A percentile compares a stretch with the other conserved stretches of the same genome.
phyloP scores from a whole-genome alignment of 176 grass and related monocot genomes.

The Raddia guianensis region DNA sequence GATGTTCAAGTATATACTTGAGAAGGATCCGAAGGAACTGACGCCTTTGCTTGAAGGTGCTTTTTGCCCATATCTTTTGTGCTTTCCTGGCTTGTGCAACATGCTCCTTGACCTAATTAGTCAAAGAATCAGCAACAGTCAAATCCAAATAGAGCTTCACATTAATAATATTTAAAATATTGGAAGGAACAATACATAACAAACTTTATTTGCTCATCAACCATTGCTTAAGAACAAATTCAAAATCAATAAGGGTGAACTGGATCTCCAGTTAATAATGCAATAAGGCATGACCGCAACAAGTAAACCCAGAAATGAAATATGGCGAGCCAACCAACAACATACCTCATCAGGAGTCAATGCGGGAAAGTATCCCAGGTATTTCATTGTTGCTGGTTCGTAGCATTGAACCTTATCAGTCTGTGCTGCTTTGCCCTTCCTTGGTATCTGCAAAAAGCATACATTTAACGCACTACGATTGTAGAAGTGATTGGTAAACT shows the following conservation, averaged over 20 bases:
- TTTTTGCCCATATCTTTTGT: slow-evolving; percentile 92
- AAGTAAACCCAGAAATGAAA: not conserved
- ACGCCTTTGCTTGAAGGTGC: slow-evolving; percentile 93
- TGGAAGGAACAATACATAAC: not conserved
- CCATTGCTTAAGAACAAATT: not conserved
- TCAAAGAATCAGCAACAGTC: not conserved
- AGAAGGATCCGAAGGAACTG: slow-evolving; percentile 90
- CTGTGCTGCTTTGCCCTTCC: slow-evolving; percentile 69
- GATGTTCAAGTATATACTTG: slow-evolving; percentile 99
- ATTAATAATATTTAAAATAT: not conserved
- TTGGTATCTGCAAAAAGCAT: slow-evolving; percentile 67
- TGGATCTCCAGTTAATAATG: not conserved
- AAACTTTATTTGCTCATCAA: not conserved
- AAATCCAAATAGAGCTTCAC: not conserved
- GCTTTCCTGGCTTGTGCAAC: slow-evolving; percentile 93
- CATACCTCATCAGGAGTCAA: slow-evolving; percentile 82
- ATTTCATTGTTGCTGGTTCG: slow-evolving; percentile 98
- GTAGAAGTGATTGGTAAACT: not conserved
- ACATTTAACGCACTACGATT: slow-evolving; percentile 17
- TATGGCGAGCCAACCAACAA: not conserved
- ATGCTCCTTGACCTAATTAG: slow-evolving; percentile 78
- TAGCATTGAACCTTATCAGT: slow-evolving; percentile 88
- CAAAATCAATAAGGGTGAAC: not conserved
- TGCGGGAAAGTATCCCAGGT: slow-evolving; percentile 79
- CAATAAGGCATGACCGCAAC: not conserved